Conservation (phyloP, 192 early-diverging fungal genomes). For the Podila clonocystis region DNA sequence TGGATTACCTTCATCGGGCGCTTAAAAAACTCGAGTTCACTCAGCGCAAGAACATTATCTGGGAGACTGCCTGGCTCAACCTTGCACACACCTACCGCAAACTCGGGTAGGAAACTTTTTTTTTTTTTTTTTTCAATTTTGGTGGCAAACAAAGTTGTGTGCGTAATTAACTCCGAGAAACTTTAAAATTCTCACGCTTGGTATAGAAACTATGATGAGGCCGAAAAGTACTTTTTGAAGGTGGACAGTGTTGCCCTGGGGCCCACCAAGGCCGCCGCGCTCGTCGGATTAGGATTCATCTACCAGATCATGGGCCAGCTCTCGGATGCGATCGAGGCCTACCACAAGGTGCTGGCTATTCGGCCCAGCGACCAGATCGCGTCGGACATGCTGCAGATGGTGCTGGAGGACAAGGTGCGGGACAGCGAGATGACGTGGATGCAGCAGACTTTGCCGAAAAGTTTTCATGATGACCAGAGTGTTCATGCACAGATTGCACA, state of each 20-base stretch:
- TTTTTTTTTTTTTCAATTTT: neutral
- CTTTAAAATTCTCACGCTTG: neutral
- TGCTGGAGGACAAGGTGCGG: slow-evolving; percentile 50
- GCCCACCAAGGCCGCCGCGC: slow-evolving; percentile 51
- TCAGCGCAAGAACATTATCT: slow-evolving; percentile 59
- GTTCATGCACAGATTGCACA: slow-evolving; percentile 2
- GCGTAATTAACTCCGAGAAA: neutral
- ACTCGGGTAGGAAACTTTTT: slow-evolving; percentile 56
- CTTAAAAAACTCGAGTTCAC: slow-evolving; percentile 57
- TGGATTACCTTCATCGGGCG: slow-evolving; percentile 63
- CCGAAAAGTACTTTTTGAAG: slow-evolving; percentile 29
- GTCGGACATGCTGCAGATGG: slow-evolving; percentile 49
- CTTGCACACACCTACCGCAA: slow-evolving; percentile 73
- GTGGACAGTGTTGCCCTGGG: slow-evolving; percentile 20
- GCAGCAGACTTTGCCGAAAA: slow-evolving; percentile 15
- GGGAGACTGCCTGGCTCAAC: slow-evolving; percentile 74
- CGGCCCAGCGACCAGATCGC: slow-evolving; percentile 47
- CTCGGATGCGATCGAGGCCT: slow-evolving; percentile 62
- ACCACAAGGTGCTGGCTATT: slow-evolving; percentile 59
- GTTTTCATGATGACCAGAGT: slow-evolving; percentile 15
- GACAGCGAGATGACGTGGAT: slow-evolving; percentile 29
- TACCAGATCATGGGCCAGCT: slow-evolving; percentile 62
- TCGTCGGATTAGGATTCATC: slow-evolving; percentile 64
- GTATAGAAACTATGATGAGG: slow-evolving; percentile 23
- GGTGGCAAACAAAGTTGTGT: neutral